Base-by-base conservation (phyloP, 352 stramenopile genomes). In the Peronospora destructor region DNA sequence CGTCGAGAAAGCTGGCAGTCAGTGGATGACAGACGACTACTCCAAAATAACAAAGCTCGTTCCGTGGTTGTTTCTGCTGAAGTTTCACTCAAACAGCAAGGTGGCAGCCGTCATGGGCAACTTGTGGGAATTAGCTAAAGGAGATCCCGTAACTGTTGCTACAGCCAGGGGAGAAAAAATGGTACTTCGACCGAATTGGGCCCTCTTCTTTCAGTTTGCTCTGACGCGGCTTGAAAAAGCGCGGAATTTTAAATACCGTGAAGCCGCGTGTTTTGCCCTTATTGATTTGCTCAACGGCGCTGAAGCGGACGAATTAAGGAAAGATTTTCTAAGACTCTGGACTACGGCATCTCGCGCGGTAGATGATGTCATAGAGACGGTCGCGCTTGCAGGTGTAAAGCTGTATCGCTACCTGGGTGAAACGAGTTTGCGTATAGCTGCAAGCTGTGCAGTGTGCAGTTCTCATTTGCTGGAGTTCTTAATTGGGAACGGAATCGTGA, bases 241-340 rank as follows among this genome's bases (percentile, higher is more conserved):
- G 9, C 67, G 76, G 2, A 87, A 92, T 54, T 88, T 88, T 45
- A 87, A 85, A 53, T 92, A 92, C 49, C 78, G 81, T 17, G 78
- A 90, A 59, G 81, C 81, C 6, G 72, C 70, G 6, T 88, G 78
- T 21, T 39, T 66, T 21, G 77, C 76, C 3, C 51, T 92, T 12
- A 48, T 84, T 28, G 78, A 88, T 39, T 47, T 89, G 17, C 59
- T 92, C 1, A 76, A 84, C 17, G 74, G 74, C n/a, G 68, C 60
- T 0, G 66, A 73, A 13, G 71, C 73, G 1, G 55, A 66, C 0
- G 45, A 84, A 4, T 35, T 89, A 25, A 51, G 72, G 21, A 45
- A 54, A 2, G 67, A 78, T 14, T 86, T 92, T 19, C 38, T 67
- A 47, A 66, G 66, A 11, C 39, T 92, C 25, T 92, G 81, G 81